phyloP scores from a whole-genome alignment of 1,139 yeast genomes.

The Sugiyamaella novakii region DNA sequence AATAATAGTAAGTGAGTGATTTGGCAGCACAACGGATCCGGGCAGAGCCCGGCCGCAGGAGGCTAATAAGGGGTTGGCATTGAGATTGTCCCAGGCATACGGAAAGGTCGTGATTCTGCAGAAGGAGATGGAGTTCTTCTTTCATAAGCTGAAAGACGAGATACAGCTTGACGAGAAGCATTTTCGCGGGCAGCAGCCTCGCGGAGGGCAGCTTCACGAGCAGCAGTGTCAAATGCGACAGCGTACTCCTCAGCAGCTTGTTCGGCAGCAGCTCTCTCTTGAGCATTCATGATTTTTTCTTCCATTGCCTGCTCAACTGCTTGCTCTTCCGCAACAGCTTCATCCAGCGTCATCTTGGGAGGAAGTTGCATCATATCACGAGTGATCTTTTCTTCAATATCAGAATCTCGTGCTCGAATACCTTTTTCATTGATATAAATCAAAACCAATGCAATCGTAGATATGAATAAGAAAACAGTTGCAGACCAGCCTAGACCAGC shows the following conservation, averaged over 20 bases:
- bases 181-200: conserved; percentile 1
- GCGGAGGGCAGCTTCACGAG: conserved; percentile 4
- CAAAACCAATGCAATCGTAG: conserved; percentile 27
- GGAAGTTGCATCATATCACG: conserved; percentile 1
- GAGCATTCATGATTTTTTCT: conserved; percentile 1
- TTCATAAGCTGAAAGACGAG: not conserved
- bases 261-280: conserved; percentile 12
- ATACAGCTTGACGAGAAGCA: not conserved
- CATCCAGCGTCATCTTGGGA: not conserved
- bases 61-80: conserved; percentile 20
- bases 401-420: not conserved
- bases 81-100: conserved; percentile 20
- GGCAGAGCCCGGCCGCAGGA: too few relatives aligned
- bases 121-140: conserved; percentile 14
- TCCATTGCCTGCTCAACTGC: conserved; percentile 1
- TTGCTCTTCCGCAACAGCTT: not conserved
- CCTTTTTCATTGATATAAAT: conserved; percentile 26
- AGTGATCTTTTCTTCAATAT: conserved; percentile 1
- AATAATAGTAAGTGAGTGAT: too few relatives aligned
- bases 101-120: conserved; percentile 14
- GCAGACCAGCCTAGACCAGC: conserved; percentile 35
- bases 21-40: too few relatives aligned
- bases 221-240: conserved; percentile 1
- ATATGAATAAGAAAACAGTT: conserved; percentile 26
- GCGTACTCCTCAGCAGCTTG: conserved; percentile 15